Conservation (phyloP, 2,329 filamentous ascomycete species). For the Fusarium citri region DNA sequence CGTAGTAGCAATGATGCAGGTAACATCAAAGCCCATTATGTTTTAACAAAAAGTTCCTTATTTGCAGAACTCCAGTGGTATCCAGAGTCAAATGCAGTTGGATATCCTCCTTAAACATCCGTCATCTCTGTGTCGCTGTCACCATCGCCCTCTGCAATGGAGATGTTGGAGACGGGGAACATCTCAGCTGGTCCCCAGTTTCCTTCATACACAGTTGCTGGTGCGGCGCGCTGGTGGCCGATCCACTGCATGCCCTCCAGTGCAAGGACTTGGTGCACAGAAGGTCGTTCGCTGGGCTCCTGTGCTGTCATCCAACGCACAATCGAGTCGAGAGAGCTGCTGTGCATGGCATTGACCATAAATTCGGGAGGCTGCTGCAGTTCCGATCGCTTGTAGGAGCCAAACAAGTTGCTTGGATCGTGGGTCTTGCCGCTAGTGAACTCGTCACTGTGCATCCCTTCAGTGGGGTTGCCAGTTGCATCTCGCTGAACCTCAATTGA, state of each 20-base stretch:
- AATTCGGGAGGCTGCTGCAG: slow-evolving; percentile 79
- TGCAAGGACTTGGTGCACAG: slow-evolving; percentile 77
- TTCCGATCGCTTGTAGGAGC: slow-evolving; percentile 62
- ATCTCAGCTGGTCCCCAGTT: slow-evolving; percentile 87
- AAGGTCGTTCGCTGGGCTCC: slow-evolving; percentile 78
- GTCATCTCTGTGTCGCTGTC: slow-evolving; percentile 69
- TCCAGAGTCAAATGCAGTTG: slow-evolving; percentile 50
- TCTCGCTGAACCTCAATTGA: slow-evolving; percentile 79
- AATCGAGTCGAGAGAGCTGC: slow-evolving; percentile 82
- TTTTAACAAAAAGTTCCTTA: slow-evolving; percentile 40
- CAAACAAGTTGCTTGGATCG: slow-evolving; percentile 55
- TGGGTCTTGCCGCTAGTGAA: slow-evolving; percentile 49
- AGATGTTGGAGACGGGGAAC: slow-evolving; percentile 54
- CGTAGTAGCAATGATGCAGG: slow-evolving; percentile 39
- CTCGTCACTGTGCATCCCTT: slow-evolving; percentile 53
- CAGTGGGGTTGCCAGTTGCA: slow-evolving; percentile 66
- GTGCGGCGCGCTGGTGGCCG: slow-evolving; percentile 78
- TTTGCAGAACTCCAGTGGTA: slow-evolving; percentile 42
- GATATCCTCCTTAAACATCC: slow-evolving; percentile 59
- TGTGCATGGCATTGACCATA: slow-evolving; percentile 82
- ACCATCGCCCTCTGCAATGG: slow-evolving; percentile 45
- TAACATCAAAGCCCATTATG: slow-evolving; percentile 36
- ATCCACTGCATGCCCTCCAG: slow-evolving; percentile 85
- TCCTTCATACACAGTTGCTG: slow-evolving; percentile 95
- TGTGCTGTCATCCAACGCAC: slow-evolving; percentile 90